Evolutionary conservation across 2,329 filamentous ascomycete species (phyloP), one percentile per base, ranked within the genome.

Genomic region (Lecanicillium sp.): DNA sequence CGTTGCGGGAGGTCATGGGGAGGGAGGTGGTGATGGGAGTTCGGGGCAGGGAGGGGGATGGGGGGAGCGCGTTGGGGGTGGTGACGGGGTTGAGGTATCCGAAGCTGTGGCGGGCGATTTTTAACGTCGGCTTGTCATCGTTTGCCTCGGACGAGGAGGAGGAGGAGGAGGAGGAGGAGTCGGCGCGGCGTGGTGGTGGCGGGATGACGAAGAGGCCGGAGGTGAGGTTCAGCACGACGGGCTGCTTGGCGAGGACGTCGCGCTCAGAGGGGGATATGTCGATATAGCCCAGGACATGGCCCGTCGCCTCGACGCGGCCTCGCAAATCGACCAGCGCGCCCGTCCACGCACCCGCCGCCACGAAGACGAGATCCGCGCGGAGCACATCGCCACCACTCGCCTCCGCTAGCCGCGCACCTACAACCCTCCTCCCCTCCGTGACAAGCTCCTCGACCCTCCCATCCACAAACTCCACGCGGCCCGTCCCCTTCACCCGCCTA

Each of bases 321-420:
- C 83, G 74, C 1, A 96, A 71, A 64, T 95, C 86, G 48, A 96
- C 69, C 19, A 96, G 74, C 2, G 78, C 75, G 2, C 83, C 79
- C 2, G 87, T 88, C 90, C 91, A 97, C 4, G 91, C 90, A 14
- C 91, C 91, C 0, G 90, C 83, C 0, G 91, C 90, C 2, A 95
- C 74, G 48, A 96, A 73, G 27, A 87, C 83, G 7, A 95, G 73
- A 50, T 88, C 86, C 2, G 86, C 87, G 4, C 66, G 68, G 6
- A 68, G 52, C 6, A 71, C 19, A 72, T 44, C 52, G 6, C 60
- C 59, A 40, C 64, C n/a, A n/a, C n/a, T n/a, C n/a, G n/a, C n/a
- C n/a, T n/a, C 58, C n/a, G 54, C 54, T 38, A 67, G 42, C 53
- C 60, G 60, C 14, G 64, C 86, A 27, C 87, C 87, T 1, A 73